Base-by-base conservation (phyloP, 441 rosid species). In the Arabidopsis lyrata region DNA sequence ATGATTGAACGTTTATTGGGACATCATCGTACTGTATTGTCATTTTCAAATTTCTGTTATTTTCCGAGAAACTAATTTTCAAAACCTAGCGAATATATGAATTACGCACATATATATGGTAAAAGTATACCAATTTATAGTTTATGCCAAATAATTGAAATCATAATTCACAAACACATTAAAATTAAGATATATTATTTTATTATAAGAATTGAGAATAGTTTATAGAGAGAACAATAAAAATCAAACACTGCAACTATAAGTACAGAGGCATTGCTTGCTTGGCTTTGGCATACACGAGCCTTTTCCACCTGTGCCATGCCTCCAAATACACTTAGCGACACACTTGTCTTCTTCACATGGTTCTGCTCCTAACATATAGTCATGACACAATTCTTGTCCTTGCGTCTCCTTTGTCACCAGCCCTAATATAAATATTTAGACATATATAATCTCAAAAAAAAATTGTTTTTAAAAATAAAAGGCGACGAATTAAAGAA, bases 381-480 rank as follows among this genome's bases (percentile, higher is more conserved):
- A 55, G n/a, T 52, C 71, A 66, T 53, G 61, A n/a, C 70, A 66
- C 48, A 53, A 5, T 15, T 53, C 71, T 38, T 66, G 4, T 39
- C 61, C 71, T 38, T 22, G 38, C 0, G 61, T 66, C 39, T 66
- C 59, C 6, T 24, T 53, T 3, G 27, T 66, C 24, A 66, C 11
- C 60, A 36, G n/a, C 16, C 61, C 61, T 66, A 15, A 24, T 15
- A 31, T 31, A 36, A 66, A 39, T 41, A 14, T 50, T 42, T 42
- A 8, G 35, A 32, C 4, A 12, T 22, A 24, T 2, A 12, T 24
- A 24, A 24, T 24, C 27, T 24, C 27, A 24, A 24, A 24, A 24
- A 24, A 24, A 24, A 0, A 0, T 3, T 24, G 27, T 24, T 24
- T 24, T 0, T 2, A 53, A 27, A 12, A 12, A 24, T 2, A 4